Evolutionary conservation across 805 yeast genomes (phyloP), one percentile per base, ranked within the genome.

Genomic region (Yamadazyma kitorensis): DNA sequence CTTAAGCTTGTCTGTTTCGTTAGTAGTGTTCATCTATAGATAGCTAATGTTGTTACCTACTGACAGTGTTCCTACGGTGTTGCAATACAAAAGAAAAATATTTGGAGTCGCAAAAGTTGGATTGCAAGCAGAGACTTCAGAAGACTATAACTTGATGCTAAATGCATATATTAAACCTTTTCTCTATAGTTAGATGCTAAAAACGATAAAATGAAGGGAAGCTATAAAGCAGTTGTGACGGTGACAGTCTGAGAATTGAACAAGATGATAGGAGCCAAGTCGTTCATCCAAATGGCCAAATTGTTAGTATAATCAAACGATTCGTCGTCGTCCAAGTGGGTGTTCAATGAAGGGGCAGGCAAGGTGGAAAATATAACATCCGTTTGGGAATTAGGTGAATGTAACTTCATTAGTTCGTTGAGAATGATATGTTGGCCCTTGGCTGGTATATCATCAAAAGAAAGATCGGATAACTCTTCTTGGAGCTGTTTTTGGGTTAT

Each of bases 201-300:
- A n/a, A n/a, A n/a, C n/a, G n/a, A n/a, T n/a, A n/a, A n/a, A n/a
- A n/a, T n/a, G n/a, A n/a, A n/a, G n/a, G n/a, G n/a, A n/a, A n/a
- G 11, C 35, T 36, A 89, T 42, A 91, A 64, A 21, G 95, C 93
- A 5, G 97, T 89, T 0, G 98, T 91, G 2, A 91, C 98, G 0
- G 98, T 93, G 70, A 93, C 88, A 0, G 95, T 83, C 62, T 87
- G 95, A 0, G 97, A 86, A 52, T 93, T 91, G 35, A 93, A 72
- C 41, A 93, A 59, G 54, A 93, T 54, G 1, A 78, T 72, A 0
- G 98, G 96, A 0, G 96, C 96, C 24, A 93, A 61, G 4, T 76
- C 86, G 27, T 78, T 76, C 37, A 91, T 70, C 93, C 96, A 86
- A 5, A 84, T 58, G 29, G 88, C 83, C 33, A 91, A 64, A 46